Evolutionary conservation across 192 early-diverging fungal genomes (phyloP), one percentile per base, ranked within the genome.

Genomic region (Jimgerdemannia flammicorona): DNA sequence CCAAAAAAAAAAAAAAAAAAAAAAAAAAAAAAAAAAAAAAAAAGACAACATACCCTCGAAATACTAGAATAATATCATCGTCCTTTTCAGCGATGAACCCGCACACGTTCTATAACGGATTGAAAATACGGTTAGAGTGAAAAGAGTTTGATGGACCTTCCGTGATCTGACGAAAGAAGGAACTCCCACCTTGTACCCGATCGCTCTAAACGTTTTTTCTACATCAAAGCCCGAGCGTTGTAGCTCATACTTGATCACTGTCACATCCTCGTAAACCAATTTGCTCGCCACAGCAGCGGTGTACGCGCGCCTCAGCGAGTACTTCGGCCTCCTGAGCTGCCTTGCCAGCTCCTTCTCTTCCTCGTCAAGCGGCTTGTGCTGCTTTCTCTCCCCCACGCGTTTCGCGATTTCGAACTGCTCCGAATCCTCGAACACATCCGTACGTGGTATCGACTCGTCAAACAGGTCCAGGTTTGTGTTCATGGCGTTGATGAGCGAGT

Each of bases 31-130:
- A 59, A 59, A 59, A 59, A 10, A 59, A 6, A 59, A 59, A 14
- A 14, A 14, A 10, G 8, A 6, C 49, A 14, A 69, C 66, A 44
- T 43, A 78, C 77, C 85, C 87, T 70, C 87, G 82, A 59, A 88
- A 88, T 19, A 88, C 87, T 4, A 88, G 67, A 4, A 88, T 63
- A 67, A 86, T 86, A n/a, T 85, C 81, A 69, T 86, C 79, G 49
- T 86, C 82, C 64, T 87, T 88, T 69, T 87, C 85, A 7, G 83
- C 81, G 72, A 85, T 81, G 67, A 82, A 88, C 20, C 82, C 85
- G 69, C 84, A 85, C 7, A 85, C 77, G 59, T 88, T 88, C 84
- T 86, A 67, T 29, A 43, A 42, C 39, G 44, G 18, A 3, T 65
- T 77, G 29, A 29, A 29, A 29, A 29, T 29, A 29, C 1, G 1